Conservation (phyloP, 257 asterid genomes). For the Echites panduratus region DNA sequence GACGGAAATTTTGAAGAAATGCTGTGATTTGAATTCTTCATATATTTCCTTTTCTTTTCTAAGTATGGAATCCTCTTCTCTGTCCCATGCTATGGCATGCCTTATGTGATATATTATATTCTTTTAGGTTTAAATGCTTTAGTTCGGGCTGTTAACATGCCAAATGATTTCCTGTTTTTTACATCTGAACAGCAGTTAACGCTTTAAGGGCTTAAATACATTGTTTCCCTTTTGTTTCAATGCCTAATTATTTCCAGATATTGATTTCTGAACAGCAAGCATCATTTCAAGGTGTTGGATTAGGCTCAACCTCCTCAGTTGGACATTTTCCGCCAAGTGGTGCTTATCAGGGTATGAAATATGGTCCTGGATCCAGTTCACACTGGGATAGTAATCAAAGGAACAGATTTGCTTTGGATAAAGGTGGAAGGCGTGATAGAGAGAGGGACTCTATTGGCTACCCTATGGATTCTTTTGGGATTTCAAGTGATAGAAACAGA, state of each 20-base stretch:
- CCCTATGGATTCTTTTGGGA: constrained; percentile 54
- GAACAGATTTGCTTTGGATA: constrained; percentile 47
- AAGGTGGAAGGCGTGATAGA: constrained; percentile 79
- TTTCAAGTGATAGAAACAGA: constrained; percentile 70
- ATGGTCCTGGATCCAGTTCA: constrained; percentile 47
- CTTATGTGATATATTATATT: background rate
- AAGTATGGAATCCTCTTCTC: background rate
- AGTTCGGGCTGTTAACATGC: background rate
- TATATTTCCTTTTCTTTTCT: background rate
- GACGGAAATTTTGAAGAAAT: background rate
- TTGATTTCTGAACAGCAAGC: constrained; percentile 43
- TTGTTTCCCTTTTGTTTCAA: background rate
- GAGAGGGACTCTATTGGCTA: constrained; percentile 48
- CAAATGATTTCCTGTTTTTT: background rate
- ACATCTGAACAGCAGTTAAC: background rate
- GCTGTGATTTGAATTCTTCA: background rate
- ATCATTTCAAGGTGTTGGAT: constrained; percentile 69
- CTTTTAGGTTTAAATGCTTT: background rate
- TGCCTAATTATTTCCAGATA: constrained; percentile 3
- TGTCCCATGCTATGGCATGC: background rate
- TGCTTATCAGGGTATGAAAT: constrained; percentile 47
- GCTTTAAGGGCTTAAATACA: background rate
- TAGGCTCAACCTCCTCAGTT: constrained; percentile 49
- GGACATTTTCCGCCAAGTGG: constrained; percentile 54
- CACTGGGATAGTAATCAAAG: constrained; percentile 41